Evolutionary conservation across 805 yeast genomes (phyloP), one percentile per base, ranked within the genome.

Genomic region (Dipodascus geniculatus): DNA sequence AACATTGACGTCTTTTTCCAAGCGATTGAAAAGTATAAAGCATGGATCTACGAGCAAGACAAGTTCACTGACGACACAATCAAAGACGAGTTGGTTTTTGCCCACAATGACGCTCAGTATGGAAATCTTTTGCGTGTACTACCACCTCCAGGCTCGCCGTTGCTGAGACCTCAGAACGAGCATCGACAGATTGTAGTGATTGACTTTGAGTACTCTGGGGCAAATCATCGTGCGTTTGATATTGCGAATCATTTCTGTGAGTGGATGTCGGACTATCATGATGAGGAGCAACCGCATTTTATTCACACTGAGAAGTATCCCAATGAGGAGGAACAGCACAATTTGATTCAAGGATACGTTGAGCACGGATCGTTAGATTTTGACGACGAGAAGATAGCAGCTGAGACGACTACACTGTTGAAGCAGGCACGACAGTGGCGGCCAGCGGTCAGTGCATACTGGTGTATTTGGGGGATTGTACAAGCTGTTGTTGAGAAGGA

Each of bases 71-170:
- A 67, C 8, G 66, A 57, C 2, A 49, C 65, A 20, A 67, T 81
- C 38, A 68, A 72, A 50, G 71, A 74, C 14, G 72, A 75, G 53
- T 73, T 86, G 56, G 88, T 80, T 14, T 93, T 93, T 65, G 88
- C 96, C 61, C 99, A 93, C 69, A 93, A 93, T 64, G 99, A 91
- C 68, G 85, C 98, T 0, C 99, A 93, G 68, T 91, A 93, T 66
- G 99, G 99, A 33, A 93, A 93, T 64, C 74, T 93, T 57, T 73
- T 93, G 54, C 79, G 91, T n/a, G 58, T 72, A 9, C 69, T 64
- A 68, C 76, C 75, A 2, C 77, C 70, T 60, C 71, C 63, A 53
- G 78, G 63, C 64, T 79, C 78, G 1, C 82, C 86, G 22, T 74
- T 78, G 2, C 65, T 74, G 44, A 73, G 65, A 48, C 76, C 75